Evolutionary conservation across 2,329 filamentous ascomycete species (phyloP).

Genomic region (Bisporella sp.): DNA sequence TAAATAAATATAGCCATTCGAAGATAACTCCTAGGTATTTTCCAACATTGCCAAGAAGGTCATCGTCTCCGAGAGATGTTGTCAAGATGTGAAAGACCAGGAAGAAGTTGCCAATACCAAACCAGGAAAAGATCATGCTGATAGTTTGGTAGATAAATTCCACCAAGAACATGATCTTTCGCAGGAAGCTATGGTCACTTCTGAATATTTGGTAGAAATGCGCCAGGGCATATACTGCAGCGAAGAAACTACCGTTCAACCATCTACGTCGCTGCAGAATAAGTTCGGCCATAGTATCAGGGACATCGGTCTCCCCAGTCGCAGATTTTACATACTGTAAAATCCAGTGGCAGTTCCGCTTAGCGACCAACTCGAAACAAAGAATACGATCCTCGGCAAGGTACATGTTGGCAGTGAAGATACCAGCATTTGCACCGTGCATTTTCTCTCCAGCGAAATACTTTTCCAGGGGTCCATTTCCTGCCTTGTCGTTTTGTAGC

Average conservation of each 20-base stretch:
- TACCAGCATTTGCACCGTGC: constrained; percentile 79
- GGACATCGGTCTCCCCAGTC: constrained; percentile 94
- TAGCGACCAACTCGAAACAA: constrained; percentile 96
- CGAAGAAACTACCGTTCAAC: constrained; percentile 98
- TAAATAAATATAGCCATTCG: constrained; percentile 91
- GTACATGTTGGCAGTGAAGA: constrained; percentile 99
- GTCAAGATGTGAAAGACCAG: constrained; percentile 97
- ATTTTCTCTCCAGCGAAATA: constrained; percentile 97
- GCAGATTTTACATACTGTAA: constrained; percentile 98
- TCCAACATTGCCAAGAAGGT: constrained; percentile 70
- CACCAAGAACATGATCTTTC: constrained; percentile 84
- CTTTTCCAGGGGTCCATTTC: constrained; percentile 85
- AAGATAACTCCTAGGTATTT: constrained; percentile 82
- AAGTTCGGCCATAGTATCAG: constrained; percentile 87
- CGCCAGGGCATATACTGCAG: constrained; percentile 86
- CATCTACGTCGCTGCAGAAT: constrained; percentile 93
- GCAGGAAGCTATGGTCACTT: constrained; percentile 78
- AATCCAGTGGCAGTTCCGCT: constrained; percentile 96
- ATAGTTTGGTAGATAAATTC: constrained; percentile 93
- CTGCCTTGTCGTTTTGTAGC: constrained; percentile 93
- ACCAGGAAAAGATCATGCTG: constrained; percentile 99
- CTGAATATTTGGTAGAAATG: constrained; percentile 97
- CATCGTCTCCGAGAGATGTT: constrained; percentile 63
- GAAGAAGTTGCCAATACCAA: constrained; percentile 98
- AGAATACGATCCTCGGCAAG: constrained; percentile 97